phyloP scores from a whole-genome alignment of 306 rosid species.

The Erythrophleum fordii region DNA sequence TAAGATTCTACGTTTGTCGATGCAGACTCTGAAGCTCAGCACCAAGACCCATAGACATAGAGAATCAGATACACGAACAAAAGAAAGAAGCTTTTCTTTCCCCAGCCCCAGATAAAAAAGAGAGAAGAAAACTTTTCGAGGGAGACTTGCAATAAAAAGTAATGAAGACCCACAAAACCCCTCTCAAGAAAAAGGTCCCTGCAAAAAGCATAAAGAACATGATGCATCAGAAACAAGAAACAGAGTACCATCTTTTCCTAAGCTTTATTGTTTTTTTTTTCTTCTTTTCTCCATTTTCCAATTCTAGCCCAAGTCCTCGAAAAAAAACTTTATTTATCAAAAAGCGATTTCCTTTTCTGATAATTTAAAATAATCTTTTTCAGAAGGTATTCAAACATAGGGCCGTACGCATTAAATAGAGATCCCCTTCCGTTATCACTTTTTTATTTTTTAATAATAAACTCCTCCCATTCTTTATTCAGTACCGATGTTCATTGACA shows the following conservation, averaged over 20 bases:
- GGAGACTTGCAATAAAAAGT: constrained; percentile 35
- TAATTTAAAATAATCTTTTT: not conserved
- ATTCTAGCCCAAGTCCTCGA: not conserved
- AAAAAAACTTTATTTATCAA: not conserved
- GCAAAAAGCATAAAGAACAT: constrained; percentile 74
- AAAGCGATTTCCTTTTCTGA: not conserved
- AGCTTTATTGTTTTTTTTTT: not conserved
- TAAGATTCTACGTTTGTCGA: constrained; percentile 15
- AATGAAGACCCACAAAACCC: constrained; percentile 21
- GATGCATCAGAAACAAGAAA: constrained; percentile 60
- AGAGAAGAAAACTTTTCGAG: constrained; percentile 32
- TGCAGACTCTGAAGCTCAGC: constrained; percentile 37
- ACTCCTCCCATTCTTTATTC: not conserved
- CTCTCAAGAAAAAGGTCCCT: constrained; percentile 43
- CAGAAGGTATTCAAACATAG: constrained; percentile 16
- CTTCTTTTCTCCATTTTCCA: not conserved
- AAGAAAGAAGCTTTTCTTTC: constrained; percentile 19
- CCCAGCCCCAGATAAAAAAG: not conserved
- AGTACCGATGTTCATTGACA: not conserved
- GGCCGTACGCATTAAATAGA: constrained; percentile 35
- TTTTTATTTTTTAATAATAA: not conserved
- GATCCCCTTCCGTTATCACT: constrained; percentile 24
- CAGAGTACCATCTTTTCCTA: constrained; percentile 36
- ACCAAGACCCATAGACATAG: constrained; percentile 41
- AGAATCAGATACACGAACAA: not conserved